Percentiles rank a stretch among this genome's conserved stretches.
These are phyloP conservation scores for Citrus glauca DNA, from an alignment of 345 rosid species.

Conservation along the genomic window DNA sequence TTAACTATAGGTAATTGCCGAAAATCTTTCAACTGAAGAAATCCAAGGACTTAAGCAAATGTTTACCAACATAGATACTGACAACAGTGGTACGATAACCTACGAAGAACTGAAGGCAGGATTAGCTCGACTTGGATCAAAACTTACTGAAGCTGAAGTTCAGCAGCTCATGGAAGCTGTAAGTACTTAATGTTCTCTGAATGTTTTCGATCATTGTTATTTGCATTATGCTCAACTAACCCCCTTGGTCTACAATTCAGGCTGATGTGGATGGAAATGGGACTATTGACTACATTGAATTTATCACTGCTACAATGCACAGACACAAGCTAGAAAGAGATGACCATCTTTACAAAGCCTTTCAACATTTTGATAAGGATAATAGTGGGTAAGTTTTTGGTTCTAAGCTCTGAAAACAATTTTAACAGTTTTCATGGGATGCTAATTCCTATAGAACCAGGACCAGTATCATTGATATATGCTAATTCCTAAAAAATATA, in stretches of 20 bases:
- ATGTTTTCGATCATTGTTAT: not conserved
- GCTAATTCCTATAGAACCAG: not conserved
- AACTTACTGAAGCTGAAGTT: slow-evolving; percentile 73
- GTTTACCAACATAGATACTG: slow-evolving; percentile 82
- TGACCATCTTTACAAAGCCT: slow-evolving; percentile 77
- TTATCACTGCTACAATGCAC: slow-evolving; percentile 87
- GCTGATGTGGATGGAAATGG: slow-evolving; percentile 95
- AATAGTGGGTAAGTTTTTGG: slow-evolving; percentile 57
- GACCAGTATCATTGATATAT: too few relatives aligned
- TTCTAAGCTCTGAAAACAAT: not conserved
- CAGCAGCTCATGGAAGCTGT: slow-evolving; percentile 93
- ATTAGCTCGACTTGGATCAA: slow-evolving; percentile 74
- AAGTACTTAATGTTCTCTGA: slow-evolving; percentile 18
- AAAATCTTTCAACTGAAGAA: slow-evolving; percentile 73
- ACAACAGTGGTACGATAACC: slow-evolving; percentile 80
- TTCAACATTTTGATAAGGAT: slow-evolving; percentile 86
- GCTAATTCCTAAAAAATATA: not conserved
- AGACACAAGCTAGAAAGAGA: slow-evolving; percentile 73
- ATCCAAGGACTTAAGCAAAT: slow-evolving; percentile 69
- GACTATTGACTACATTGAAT: slow-evolving; percentile 76
- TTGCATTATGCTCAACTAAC: not conserved
- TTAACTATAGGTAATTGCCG: slow-evolving; percentile 66
- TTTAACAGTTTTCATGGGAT: not conserved
- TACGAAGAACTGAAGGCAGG: slow-evolving; percentile 76
- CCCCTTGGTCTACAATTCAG: slow-evolving; percentile 27